A percentile compares a stretch with the other conserved stretches of the same genome.
Evolutionary conservation across 179 eudicot species (phyloP).

Genomic region (Amaranthus tricolor): DNA sequence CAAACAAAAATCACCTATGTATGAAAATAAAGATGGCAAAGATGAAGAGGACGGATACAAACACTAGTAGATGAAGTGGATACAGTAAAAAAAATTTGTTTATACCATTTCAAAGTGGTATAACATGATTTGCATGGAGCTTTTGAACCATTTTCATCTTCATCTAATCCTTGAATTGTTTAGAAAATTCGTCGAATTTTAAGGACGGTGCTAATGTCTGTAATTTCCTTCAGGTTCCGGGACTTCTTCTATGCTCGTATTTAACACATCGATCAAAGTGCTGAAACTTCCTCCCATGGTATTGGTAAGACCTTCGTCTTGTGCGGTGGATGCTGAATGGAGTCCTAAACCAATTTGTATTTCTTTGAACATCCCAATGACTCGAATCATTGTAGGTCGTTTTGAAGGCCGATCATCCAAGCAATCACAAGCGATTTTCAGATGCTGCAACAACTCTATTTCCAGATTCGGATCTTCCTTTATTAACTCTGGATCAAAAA

Average conservation of each 20-base stretch:
- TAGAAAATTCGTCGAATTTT: background rate
- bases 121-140: background rate
- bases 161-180: slow-evolving; percentile 10
- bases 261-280: slow-evolving; percentile 34
- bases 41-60: background rate
- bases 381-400: slow-evolving; percentile 92
- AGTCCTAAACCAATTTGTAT: slow-evolving; percentile 77
- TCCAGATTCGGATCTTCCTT: slow-evolving; percentile 67
- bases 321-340: slow-evolving; percentile 51
- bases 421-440: slow-evolving; percentile 76
- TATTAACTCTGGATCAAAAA: slow-evolving; percentile 60
- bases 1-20: slow-evolving; percentile 35
- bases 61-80: slow-evolving; percentile 43
- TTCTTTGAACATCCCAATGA: slow-evolving; percentile 90
- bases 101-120: slow-evolving; percentile 13
- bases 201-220: slow-evolving; percentile 23
- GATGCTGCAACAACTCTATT: slow-evolving; percentile 67
- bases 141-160: background rate
- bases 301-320: slow-evolving; percentile 35
- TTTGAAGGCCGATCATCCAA: slow-evolving; percentile 71
- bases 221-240: slow-evolving; percentile 36
- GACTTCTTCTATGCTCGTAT: slow-evolving; percentile 71
- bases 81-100: slow-evolving; percentile 22
- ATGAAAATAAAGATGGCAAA: slow-evolving; percentile 30
- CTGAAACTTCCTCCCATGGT: slow-evolving; percentile 35